Conservation (phyloP, 805 yeast species). For the Candida oleophila region DNA sequence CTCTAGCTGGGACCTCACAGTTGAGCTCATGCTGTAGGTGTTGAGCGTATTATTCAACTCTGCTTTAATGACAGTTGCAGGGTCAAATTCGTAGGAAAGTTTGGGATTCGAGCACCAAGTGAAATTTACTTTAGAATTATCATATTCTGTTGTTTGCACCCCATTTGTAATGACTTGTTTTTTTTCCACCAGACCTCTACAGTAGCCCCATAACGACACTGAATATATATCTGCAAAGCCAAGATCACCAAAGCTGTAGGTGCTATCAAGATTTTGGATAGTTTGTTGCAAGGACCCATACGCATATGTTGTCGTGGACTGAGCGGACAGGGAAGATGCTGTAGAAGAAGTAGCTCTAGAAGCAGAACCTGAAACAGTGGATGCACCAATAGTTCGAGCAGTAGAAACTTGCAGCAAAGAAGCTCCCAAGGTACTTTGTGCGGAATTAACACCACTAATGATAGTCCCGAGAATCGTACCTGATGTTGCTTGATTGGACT, state of each 20-base stretch:
- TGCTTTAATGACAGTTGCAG: constrained; percentile 34
- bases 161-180: constrained; percentile 6
- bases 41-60: constrained; percentile 30
- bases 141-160: constrained; percentile 17
- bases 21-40: constrained; percentile 11
- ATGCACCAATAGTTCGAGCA: not conserved
- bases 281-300: constrained; percentile 11
- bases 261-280: constrained; percentile 17
- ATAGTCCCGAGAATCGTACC: no score
- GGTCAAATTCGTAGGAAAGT: constrained; percentile 58
- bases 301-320: constrained; percentile 5
- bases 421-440: constrained; percentile 5
- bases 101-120: constrained; percentile 55
- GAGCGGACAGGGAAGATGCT: constrained; percentile 4
- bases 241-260: constrained; percentile 26
- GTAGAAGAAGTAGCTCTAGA: constrained; percentile 9
- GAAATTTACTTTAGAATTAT: constrained; percentile 32
- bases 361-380: constrained; percentile 11
- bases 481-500: no score
- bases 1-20: constrained; percentile 9
- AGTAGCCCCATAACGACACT: constrained; percentile 44
- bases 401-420: not conserved
- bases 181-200: constrained; percentile 26
- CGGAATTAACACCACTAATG: not conserved
- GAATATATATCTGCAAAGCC: constrained; percentile 43